These are phyloP conservation scores for Citrullus amarus DNA, from an alignment of 306 rosid species.

Conservation along the genomic window DNA sequence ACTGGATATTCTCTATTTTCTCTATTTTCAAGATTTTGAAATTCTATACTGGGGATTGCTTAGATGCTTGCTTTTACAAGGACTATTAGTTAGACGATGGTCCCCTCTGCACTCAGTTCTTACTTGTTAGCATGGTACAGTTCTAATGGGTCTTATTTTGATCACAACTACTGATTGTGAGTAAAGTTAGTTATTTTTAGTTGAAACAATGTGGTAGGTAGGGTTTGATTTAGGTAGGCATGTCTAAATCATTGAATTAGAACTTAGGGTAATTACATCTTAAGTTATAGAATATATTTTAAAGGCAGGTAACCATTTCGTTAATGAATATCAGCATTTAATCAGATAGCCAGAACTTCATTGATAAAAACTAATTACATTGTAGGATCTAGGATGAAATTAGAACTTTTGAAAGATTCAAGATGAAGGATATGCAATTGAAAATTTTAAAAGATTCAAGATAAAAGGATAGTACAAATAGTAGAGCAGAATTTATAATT, in stretches of 20 bases:
- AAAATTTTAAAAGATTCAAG: neutral
- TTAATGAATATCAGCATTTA: neutral
- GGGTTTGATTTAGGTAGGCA: too few relatives aligned
- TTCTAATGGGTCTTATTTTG: too few relatives aligned
- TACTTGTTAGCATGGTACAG: too few relatives aligned
- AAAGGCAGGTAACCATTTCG: neutral
- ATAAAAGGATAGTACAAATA: neutral
- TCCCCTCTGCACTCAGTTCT: neutral
- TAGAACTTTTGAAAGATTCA: neutral
- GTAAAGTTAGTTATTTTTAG: too few relatives aligned
- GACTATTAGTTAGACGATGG: neutral
- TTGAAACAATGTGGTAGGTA: too few relatives aligned
- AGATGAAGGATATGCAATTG: neutral
- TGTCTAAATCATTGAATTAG: too few relatives aligned
- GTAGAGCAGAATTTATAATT: neutral
- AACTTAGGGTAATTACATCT: too few relatives aligned
- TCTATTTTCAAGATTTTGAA: neutral
- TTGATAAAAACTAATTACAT: neutral
- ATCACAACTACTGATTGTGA: too few relatives aligned
- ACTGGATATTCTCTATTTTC: too few relatives aligned
- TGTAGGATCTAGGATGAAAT: neutral
- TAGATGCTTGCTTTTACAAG: too few relatives aligned
- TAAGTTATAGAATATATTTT: too few relatives aligned
- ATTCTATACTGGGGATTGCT: too few relatives aligned
- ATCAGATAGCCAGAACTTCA: neutral